Evolutionary conservation across 257 asterid species (phyloP), one percentile per base, ranked within the genome.

Genomic region (Fraxinus anomala): DNA sequence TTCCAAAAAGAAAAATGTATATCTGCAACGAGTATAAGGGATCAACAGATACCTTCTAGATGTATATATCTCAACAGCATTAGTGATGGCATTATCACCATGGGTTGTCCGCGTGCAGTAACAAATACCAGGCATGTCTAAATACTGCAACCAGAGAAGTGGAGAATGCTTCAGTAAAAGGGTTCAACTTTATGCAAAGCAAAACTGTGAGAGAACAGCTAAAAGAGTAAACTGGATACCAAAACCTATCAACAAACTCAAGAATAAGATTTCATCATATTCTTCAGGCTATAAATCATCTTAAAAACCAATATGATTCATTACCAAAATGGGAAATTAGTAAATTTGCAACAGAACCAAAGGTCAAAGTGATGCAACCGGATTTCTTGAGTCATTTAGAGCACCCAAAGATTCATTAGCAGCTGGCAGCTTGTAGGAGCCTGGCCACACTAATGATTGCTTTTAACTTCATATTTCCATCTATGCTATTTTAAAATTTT

Each of bases 71-170:
- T 92, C 99, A 81, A 94, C 82, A 0, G 95, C 97, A 83, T 91
- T 94, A 28, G 94, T 91, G 76, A 89, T 92, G 66, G 99, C 97
- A 86, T 92, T 95, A 67, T 95, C 99, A 63, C 90, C 97, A 74
- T 95, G 90, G 26, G 99, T 93, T 44, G 93, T 87, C 79, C 99
- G 85, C 7, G 96, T 88, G 82, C 99, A 95, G 80, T 87, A 95
- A 77, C 96, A 86, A 80, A 95, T 87, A 66, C 97, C 99, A 66
- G 95, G 91, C 85, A 96, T 90, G 79, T 95, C 98, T 70, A 95
- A 79, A 81, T 86, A 86, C 99, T 93, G 91, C 89, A 89, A 76
- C 34, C 37, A 65, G 82, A 77, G 23, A 76, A 47, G 28, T 61
- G 40, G 37, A 59, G 72, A 74, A 56, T 56, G 14, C 70, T 70